These are phyloP conservation scores for Saccharomyces kudriavzevii DNA, from an alignment of 805 yeast genomes.

Conservation along the genomic window DNA sequence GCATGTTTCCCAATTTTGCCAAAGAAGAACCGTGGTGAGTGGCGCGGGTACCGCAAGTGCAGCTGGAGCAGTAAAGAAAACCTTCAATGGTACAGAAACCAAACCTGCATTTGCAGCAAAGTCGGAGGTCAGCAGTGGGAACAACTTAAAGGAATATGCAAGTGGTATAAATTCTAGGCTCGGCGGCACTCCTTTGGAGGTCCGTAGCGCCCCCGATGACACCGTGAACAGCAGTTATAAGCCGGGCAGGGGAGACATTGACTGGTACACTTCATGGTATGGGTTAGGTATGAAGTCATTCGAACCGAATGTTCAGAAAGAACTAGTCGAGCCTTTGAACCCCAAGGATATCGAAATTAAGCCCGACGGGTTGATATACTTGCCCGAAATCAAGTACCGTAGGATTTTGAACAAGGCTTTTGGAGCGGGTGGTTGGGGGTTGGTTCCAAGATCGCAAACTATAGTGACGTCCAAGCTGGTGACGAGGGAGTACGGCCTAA, in stretches of 20 bases:
- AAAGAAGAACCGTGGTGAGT: not conserved
- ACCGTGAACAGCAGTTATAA: not conserved
- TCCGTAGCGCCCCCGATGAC: not conserved
- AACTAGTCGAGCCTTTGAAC: slow-evolving; percentile 55
- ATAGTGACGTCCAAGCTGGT: slow-evolving; percentile 63
- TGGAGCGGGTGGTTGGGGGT: slow-evolving; percentile 99
- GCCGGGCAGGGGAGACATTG: slow-evolving; percentile 19
- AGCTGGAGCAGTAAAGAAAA: not conserved
- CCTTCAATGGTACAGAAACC: not conserved
- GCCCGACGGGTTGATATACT: slow-evolving; percentile 85
- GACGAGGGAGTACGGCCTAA: slow-evolving; percentile 82
- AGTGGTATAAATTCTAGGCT: not conserved
- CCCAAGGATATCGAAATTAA: slow-evolving; percentile 81
- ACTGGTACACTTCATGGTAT: slow-evolving; percentile 84
- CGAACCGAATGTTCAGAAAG: slow-evolving; percentile 46
- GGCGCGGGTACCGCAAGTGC: not conserved
- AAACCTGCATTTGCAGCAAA: not conserved
- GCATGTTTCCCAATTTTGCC: not conserved
- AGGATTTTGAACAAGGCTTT: slow-evolving; percentile 82
- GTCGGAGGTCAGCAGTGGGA: not conserved
- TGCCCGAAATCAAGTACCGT: slow-evolving; percentile 94
- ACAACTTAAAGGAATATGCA: not conserved
- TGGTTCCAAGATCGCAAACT: slow-evolving; percentile 87
- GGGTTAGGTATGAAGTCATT: slow-evolving; percentile 83
- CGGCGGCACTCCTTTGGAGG: not conserved